These are phyloP conservation scores for Oryza australiensis DNA, from an alignment of 176 grass and related monocot species.

Conservation along the genomic window DNA sequence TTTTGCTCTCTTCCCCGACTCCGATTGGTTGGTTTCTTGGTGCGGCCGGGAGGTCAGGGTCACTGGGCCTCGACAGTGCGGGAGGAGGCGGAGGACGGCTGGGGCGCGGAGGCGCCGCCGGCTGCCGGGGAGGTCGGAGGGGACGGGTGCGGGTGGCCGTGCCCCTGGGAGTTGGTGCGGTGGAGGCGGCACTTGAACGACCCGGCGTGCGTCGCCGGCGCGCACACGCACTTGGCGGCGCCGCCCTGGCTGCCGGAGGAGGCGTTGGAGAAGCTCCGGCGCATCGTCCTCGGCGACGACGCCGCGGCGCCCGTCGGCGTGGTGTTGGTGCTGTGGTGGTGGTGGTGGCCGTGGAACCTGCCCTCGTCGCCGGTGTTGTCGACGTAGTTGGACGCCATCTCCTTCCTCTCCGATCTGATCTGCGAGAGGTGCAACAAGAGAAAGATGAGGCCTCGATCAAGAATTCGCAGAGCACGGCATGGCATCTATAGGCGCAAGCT, in stretches of 20 bases:
- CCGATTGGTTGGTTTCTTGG: background rate
- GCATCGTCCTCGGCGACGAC: constrained; percentile 44
- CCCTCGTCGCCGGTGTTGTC: constrained; percentile 51
- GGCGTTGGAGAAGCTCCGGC: constrained; percentile 40
- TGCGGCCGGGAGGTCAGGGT: background rate
- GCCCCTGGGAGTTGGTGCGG: constrained; percentile 52
- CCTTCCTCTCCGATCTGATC: background rate
- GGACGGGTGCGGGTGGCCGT: constrained; percentile 37
- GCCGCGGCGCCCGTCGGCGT: constrained; percentile 44
- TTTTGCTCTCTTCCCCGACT: background rate
- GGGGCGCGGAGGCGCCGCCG: background rate
- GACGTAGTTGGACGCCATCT: constrained; percentile 77
- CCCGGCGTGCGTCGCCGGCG: constrained; percentile 69
- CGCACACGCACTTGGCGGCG: constrained; percentile 75
- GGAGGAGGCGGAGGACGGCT: constrained; percentile 32
- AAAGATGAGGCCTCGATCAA: background rate
- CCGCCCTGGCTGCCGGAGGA: constrained; percentile 35
- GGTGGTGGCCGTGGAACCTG: constrained; percentile 35
- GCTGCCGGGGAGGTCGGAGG: constrained; percentile 16
- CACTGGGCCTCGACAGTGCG: constrained; percentile 72
- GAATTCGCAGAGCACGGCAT: background rate
- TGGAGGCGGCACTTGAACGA: constrained; percentile 97
- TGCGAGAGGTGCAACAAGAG: background rate
- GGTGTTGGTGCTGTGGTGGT: constrained; percentile 18
- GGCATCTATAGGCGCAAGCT: background rate